Percentiles rank a stretch among this genome's conserved stretches.
phyloP scores from a whole-genome alignment of 2,329 filamentous ascomycete genomes.

The Cercospora citrullina region DNA sequence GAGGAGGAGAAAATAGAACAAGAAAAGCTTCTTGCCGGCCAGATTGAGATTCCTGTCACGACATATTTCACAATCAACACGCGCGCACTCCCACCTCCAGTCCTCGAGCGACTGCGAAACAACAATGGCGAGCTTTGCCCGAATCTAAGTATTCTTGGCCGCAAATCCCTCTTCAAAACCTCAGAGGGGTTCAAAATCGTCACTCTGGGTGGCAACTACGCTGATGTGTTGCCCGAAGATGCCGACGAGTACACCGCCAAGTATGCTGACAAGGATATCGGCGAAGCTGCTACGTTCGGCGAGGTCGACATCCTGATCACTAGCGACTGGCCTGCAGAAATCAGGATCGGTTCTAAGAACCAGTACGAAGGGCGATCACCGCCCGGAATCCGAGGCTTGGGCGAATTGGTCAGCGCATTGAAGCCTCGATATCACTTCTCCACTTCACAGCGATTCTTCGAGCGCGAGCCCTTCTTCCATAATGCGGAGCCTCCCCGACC shows the following conservation, averaged over 20 bases:
- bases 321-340: slow-evolving; percentile 75
- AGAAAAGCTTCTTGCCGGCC: slow-evolving; percentile 66
- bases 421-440: slow-evolving; percentile 94
- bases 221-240: slow-evolving; percentile 19
- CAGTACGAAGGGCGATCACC: slow-evolving; percentile 42
- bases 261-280: slow-evolving; percentile 71
- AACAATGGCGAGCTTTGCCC: slow-evolving; percentile 72
- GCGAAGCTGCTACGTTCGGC: slow-evolving; percentile 60
- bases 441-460: slow-evolving; percentile 72
- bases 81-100: slow-evolving; percentile 66
- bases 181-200: slow-evolving; percentile 86
- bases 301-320: slow-evolving; percentile 85
- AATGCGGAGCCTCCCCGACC: slow-evolving; percentile 45
- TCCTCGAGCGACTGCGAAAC: slow-evolving; percentile 72
- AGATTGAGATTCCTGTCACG: slow-evolving; percentile 71
- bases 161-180: slow-evolving; percentile 83
- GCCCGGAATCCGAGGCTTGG: slow-evolving; percentile 53
- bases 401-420: slow-evolving; percentile 73
- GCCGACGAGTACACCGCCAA: slow-evolving; percentile 70
- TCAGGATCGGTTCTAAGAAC: slow-evolving; percentile 49
- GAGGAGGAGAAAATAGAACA: slow-evolving; percentile 50
- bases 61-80: slow-evolving; percentile 88
- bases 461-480: slow-evolving; percentile 91
- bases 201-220: slow-evolving; percentile 69
- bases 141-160: slow-evolving; percentile 89